phyloP scores from a whole-genome alignment of 2,329 filamentous ascomycete genomes.

The Trichoderma koningii region DNA sequence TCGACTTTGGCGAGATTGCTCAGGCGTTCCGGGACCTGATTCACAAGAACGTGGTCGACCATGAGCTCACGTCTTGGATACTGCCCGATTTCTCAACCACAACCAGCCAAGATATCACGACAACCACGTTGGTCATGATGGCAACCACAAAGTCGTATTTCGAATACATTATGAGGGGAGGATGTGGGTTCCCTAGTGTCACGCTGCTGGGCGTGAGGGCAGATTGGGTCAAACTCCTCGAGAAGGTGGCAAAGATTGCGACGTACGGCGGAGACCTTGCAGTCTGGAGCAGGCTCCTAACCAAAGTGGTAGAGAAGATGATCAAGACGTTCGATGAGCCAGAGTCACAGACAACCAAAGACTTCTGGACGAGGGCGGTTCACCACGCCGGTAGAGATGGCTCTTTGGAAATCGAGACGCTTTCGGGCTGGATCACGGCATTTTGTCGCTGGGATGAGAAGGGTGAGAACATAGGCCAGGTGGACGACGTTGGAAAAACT shows the following conservation, averaged over 20 bases:
- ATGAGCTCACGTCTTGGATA: conserved; percentile 3
- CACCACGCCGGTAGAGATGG: conserved; percentile 18
- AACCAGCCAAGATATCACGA: conserved; percentile 9
- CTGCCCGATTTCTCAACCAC: conserved; percentile 24
- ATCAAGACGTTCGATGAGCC: conserved; percentile 28
- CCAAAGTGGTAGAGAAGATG: conserved; percentile 23
- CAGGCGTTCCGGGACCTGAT: neutral
- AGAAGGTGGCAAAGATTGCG: neutral
- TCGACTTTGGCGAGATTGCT: neutral
- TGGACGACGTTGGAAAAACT: neutral
- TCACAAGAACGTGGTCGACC: neutral
- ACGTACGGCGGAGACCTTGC: neutral
- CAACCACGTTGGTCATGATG: conserved; percentile 25
- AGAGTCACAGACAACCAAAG: conserved; percentile 21
- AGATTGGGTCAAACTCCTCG: conserved; percentile 26
- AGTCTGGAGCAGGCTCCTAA: neutral
- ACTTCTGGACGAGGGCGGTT: conserved; percentile 30
- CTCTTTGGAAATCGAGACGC: conserved; percentile 1
- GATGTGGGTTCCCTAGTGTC: conserved; percentile 26
- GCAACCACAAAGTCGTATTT: conserved; percentile 27
- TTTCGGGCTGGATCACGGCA: conserved; percentile 30
- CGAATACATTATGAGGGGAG: neutral
- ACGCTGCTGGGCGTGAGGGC: conserved; percentile 9
- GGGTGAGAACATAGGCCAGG: neutral
- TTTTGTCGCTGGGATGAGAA: conserved; percentile 27